Percentiles rank a stretch among this genome's conserved stretches.
These are phyloP conservation scores for Periconia macrospinosa DNA, from an alignment of 2,329 filamentous ascomycete genomes.

Conservation along the genomic window DNA sequence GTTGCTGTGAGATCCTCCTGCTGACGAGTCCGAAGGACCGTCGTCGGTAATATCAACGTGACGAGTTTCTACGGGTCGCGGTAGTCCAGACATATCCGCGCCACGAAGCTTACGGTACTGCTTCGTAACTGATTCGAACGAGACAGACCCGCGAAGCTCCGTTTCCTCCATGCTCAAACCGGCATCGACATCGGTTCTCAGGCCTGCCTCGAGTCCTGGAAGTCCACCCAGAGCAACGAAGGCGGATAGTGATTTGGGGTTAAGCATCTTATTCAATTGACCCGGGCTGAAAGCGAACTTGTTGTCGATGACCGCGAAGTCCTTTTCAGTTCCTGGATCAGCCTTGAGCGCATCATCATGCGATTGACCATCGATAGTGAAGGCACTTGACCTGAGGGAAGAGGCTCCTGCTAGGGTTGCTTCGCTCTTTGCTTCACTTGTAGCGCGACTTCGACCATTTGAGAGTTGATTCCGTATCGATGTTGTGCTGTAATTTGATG, in stretches of 20 bases:
- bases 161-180: conserved; percentile 56
- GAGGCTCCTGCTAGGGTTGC: conserved; percentile 21
- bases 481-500: conserved; percentile 18
- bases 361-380: conserved; percentile 23
- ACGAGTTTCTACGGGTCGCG: conserved; percentile 15
- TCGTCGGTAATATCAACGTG: conserved; percentile 15
- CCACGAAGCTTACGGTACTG: conserved; percentile 25
- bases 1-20: conserved; percentile 7
- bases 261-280: conserved; percentile 56
- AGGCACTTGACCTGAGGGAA: conserved; percentile 15
- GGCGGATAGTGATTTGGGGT: conserved; percentile 50
- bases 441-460: conserved; percentile 18
- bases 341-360: conserved; percentile 26
- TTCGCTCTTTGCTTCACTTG: conserved; percentile 26
- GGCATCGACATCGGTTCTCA: conserved; percentile 50
- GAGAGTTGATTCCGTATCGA: conserved; percentile 13
- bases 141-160: conserved; percentile 46
- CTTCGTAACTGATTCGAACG: conserved; percentile 52
- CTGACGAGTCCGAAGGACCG: conserved; percentile 2
- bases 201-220: conserved; percentile 52
- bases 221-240: conserved; percentile 57
- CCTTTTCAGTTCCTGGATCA: conserved; percentile 22
- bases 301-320: conserved; percentile 41
- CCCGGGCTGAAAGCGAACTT: conserved; percentile 57
- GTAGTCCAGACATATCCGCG: conserved; percentile 8